Evolutionary conservation across 352 stramenopile species (phyloP), one percentile per base, ranked within the genome.

Genomic region (Hyaloperonospora brassicae): DNA sequence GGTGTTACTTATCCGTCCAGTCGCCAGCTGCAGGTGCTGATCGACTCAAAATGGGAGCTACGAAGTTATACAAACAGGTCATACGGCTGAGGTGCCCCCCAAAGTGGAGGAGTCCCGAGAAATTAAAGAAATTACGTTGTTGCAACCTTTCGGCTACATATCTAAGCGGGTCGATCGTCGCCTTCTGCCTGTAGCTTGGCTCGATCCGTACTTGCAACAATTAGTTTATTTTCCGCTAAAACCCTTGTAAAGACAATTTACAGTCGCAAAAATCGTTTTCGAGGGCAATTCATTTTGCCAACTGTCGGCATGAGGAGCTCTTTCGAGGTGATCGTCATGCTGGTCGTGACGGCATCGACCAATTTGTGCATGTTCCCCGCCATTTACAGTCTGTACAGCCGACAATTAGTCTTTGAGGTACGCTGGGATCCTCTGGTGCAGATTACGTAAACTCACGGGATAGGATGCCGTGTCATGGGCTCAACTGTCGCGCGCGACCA

Each of bases 81-180:
- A n/a, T n/a, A n/a, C n/a, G n/a, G n/a, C n/a, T 31, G 27, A 31
- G 27, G 3, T 59, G 34, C 36, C 62, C 72, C 70, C 68, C 63
- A 68, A 51, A 36, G 8, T 66, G 59, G 62, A 73, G 75, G 69
- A 77, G 58, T 82, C 75, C 65, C 78, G 73, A 88, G 71, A 88
- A 88, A 88, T 88, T 88, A 84, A 85, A 86, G 84, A 72, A 86
- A 88, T 86, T 74, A 88, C 78, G 75, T 84, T 78, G 61, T 54
- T 17, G 34, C 64, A 70, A 61, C 72, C 75, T 88, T 88, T 88
- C 78, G 75, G 66, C 73, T 57, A 81, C 35, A 51, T 50, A 21
- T 3, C 2, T 5, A 0, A 0, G 27, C 27, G 3, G 3, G 7
- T 7, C 7, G 1, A 4, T 34, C 5, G 38, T 25, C 14, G 1